Evolutionary conservation across 371 early-diverging fungal species (phyloP), one percentile per base, ranked within the genome.

Genomic region (Mortierella sp.): DNA sequence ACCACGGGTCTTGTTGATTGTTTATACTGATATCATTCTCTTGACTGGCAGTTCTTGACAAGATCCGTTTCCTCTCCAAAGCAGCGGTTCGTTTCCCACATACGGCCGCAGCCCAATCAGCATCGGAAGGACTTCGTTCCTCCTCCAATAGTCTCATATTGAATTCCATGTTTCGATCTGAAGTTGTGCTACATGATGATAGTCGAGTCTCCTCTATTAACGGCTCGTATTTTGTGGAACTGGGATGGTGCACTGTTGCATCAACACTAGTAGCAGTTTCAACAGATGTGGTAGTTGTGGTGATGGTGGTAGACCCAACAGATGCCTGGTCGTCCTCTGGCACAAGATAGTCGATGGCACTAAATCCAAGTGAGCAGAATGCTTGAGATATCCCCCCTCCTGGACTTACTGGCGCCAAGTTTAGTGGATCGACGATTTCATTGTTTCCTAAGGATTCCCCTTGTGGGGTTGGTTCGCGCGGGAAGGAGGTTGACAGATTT

Each of bases 351-450:
- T 72, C 72, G n/a, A 72, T 66, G 39, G 51, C 56, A 39, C 30
- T 53, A 50, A 72, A 72, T 31, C 72, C 72, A 30, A 66, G 19
- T 5, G 50, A 51, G 41, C 67, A 66, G 19, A 72, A 30, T 9
- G 61, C 58, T 6, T 57, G 72, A 4, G 72, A 65, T 15, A 65
- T 24, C 0, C 53, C 37, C 30, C 62, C 55, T 44, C 72, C 67
- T 21, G 67, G 67, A 28, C 54, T 61, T 19, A 17, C 34, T 9
- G 64, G 56, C 9, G 15, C 32, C 43, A 55, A 31, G 12, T 17
- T 23, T 6, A 51, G 17, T 17, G n/a, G 51, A 28, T 50, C 51
- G 24, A 27, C n/a, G 21, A 17, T 26, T 19, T 57, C 48, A 46
- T 12, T 47, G 34, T 34, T 49, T 5, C 31, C 49, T 12, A 26